Evolutionary conservation across 768 basidiomycete genomes (phyloP).

Genomic region (Podaxis sp.): DNA sequence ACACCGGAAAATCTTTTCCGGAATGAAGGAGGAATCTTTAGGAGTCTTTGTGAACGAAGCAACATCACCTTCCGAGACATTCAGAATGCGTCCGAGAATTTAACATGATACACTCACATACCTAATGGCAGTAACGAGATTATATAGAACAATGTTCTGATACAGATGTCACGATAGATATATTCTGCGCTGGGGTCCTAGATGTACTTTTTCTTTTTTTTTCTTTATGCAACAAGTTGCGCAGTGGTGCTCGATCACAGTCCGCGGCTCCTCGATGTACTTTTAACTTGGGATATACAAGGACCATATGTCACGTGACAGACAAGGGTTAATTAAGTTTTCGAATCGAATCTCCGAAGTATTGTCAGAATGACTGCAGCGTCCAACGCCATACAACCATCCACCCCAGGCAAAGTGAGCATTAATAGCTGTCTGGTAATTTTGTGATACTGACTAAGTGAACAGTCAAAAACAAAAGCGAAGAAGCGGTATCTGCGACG

Average conservation of each 20-base stretch:
- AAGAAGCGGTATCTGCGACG: conserved; percentile 30
- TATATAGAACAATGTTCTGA: too few species aligned
- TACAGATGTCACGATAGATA: too few species aligned
- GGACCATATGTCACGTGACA: background rate
- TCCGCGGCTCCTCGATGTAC: too few species aligned
- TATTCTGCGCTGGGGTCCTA: too few species aligned
- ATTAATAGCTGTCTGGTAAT: background rate
- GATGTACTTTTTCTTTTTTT: too few species aligned
- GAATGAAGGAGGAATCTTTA: conserved; percentile 52
- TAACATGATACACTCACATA: background rate
- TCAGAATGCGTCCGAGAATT: background rate
- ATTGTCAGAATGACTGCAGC: background rate
- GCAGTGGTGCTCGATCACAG: too few species aligned
- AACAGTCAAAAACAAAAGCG: conserved; percentile 30
- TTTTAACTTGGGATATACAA: too few species aligned
- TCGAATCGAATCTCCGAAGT: too few species aligned
- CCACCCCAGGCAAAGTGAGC: background rate
- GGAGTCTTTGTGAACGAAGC: conserved; percentile 49
- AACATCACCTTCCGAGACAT: conserved; percentile 25
- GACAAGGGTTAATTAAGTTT: background rate
- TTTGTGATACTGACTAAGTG: background rate
- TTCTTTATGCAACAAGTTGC: too few species aligned
- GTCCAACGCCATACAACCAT: background rate
- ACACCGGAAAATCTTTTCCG: conserved; percentile 52
- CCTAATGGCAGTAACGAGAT: background rate